Conservation (phyloP, 208 protist species). For the Leishmania mexicana region DNA sequence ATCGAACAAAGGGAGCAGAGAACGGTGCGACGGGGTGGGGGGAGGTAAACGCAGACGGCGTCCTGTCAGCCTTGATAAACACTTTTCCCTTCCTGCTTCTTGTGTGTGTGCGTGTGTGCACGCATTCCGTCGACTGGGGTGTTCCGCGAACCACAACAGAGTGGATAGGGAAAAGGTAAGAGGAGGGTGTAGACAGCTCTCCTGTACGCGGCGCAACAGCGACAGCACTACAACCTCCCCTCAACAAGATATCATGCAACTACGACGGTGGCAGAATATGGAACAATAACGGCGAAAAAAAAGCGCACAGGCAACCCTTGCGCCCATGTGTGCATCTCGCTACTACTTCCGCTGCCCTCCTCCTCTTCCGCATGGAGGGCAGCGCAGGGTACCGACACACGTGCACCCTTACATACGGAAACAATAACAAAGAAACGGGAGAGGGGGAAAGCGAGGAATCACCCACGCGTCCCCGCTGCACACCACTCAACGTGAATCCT, state of each 20-base stretch:
- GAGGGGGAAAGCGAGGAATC: background rate
- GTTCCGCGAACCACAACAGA: background rate
- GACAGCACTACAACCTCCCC: background rate
- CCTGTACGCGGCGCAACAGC: background rate
- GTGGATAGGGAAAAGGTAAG: background rate
- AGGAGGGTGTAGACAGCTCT: background rate
- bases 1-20: background rate
- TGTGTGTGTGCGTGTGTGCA: background rate
- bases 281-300: conserved; percentile 7
- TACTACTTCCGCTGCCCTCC: background rate
- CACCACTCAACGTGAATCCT: background rate
- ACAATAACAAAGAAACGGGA: background rate
- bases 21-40: background rate
- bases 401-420: background rate
- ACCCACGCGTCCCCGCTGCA: background rate
- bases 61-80: too few relatives aligned
- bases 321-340: background rate
- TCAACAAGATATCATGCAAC: background rate
- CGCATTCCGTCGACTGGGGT: background rate
- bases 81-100: background rate
- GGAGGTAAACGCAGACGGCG: too few relatives aligned
- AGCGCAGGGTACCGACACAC: background rate
- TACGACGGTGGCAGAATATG: background rate
- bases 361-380: background rate
- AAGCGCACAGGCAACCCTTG: background rate